Conservation (phyloP, 2,329 filamentous ascomycete species). For the Pseudogymnoascus sp. region DNA sequence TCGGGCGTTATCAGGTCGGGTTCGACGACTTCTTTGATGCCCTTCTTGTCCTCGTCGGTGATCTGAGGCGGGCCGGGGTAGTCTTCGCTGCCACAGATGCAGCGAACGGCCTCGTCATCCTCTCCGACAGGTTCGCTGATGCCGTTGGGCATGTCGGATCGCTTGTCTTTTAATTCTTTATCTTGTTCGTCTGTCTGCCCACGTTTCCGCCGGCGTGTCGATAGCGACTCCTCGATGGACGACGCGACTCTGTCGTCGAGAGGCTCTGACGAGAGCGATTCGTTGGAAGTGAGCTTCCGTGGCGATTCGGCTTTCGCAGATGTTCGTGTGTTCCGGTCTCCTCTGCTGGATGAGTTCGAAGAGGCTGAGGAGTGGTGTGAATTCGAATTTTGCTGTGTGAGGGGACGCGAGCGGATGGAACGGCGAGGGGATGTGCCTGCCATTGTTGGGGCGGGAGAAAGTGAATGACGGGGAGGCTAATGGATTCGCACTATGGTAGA, state of each 20-base stretch:
- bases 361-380: slow-evolving; percentile 71
- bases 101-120: slow-evolving; percentile 91
- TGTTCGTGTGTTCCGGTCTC: slow-evolving; percentile 64
- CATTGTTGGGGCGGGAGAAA: slow-evolving; percentile 19
- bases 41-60: slow-evolving; percentile 47
- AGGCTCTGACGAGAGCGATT: slow-evolving; percentile 61
- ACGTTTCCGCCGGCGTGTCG: slow-evolving; percentile 72
- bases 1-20: slow-evolving; percentile 49
- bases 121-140: slow-evolving; percentile 56
- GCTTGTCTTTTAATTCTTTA: slow-evolving; percentile 42
- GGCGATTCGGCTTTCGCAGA: slow-evolving; percentile 65
- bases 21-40: slow-evolving; percentile 48
- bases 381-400: slow-evolving; percentile 58
- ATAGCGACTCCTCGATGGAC: slow-evolving; percentile 52
- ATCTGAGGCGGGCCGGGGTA: slow-evolving; percentile 71
- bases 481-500: not conserved
- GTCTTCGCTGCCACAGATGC: slow-evolving; percentile 88
- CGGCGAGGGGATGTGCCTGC: slow-evolving; percentile 65
- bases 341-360: slow-evolving; percentile 66
- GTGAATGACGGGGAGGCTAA: slow-evolving; percentile 1
- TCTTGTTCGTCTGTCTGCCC: slow-evolving; percentile 38
- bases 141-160: slow-evolving; percentile 46
- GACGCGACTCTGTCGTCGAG: slow-evolving; percentile 49
- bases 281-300: slow-evolving; percentile 65
- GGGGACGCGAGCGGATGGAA: slow-evolving; percentile 80